phyloP scores from a whole-genome alignment of 2,329 filamentous ascomycete species.

The Paecilomyces dactylethromorphus region DNA sequence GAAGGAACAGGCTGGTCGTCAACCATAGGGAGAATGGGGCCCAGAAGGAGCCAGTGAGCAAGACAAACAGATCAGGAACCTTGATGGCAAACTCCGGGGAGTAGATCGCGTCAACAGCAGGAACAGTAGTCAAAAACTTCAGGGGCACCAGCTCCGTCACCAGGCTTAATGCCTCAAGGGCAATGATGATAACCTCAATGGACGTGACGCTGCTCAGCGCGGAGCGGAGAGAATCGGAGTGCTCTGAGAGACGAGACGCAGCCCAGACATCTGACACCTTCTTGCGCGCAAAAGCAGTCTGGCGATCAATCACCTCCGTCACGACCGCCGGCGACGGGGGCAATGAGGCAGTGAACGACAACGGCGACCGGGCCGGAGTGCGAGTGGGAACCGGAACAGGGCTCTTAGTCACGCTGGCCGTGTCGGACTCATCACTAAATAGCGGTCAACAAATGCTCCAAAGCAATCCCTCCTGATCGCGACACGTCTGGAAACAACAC shows the following conservation, averaged over 20 bases:
- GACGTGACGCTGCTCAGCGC: constrained; percentile 63
- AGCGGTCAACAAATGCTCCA: background rate
- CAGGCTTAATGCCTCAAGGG: constrained; percentile 65
- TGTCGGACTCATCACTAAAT: constrained; percentile 15
- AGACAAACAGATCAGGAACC: constrained; percentile 72
- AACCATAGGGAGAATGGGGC: constrained; percentile 71
- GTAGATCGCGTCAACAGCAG: constrained; percentile 51
- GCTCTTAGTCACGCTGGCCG: constrained; percentile 23
- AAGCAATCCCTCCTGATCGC: background rate
- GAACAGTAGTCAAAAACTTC: constrained; percentile 66
- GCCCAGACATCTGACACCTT: constrained; percentile 28
- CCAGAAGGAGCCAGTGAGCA: constrained; percentile 78
- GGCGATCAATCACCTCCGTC: constrained; percentile 67
- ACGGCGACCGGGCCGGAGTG: constrained; percentile 32
- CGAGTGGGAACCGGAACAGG: constrained; percentile 45
- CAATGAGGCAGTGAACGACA: constrained; percentile 57
- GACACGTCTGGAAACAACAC: constrained; percentile 5
- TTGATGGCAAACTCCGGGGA: constrained; percentile 56
- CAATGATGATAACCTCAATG: constrained; percentile 61
- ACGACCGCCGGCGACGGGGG: constrained; percentile 76
- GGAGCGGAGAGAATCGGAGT: constrained; percentile 58
- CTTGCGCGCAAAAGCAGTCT: constrained; percentile 32
- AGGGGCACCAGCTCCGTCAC: constrained; percentile 65
- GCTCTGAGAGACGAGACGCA: constrained; percentile 28
- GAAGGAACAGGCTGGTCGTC: constrained; percentile 63